A percentile compares a stretch with the other conserved stretches of the same genome.
phyloP scores from a whole-genome alignment of 2,329 filamentous ascomycete species.

The Talaromyces sp. region DNA sequence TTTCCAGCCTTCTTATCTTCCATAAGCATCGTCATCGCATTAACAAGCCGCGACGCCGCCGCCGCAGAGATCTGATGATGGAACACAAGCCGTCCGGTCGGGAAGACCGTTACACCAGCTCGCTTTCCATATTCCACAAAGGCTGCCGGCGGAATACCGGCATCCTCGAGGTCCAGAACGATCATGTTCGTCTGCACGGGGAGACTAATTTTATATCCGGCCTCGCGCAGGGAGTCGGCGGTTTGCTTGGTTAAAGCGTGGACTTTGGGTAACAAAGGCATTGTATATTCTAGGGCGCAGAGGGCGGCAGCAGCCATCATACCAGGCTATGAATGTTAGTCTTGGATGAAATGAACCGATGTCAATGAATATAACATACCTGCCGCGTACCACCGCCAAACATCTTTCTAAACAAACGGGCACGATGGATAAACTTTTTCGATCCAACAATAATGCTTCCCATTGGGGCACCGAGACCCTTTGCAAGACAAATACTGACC shows the following conservation, averaged over 20 bases:
- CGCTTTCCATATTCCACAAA: slow-evolving; percentile 24
- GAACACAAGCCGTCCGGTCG: slow-evolving; percentile 25
- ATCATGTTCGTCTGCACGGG: slow-evolving; percentile 31
- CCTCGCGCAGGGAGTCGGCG: slow-evolving; percentile 20
- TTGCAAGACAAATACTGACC: slow-evolving; percentile 33
- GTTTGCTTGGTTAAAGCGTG: slow-evolving; percentile 23
- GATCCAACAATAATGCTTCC: slow-evolving; percentile 31
- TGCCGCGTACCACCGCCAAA: slow-evolving; percentile 33
- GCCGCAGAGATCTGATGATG: slow-evolving; percentile 27
- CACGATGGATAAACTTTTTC: slow-evolving; percentile 27
- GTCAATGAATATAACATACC: slow-evolving; percentile 11
- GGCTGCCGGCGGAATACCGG: slow-evolving; percentile 21
- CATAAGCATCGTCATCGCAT: slow-evolving; percentile 23
- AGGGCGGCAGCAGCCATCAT: slow-evolving; percentile 30
- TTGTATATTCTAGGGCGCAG: slow-evolving; percentile 23
- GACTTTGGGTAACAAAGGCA: slow-evolving; percentile 24
- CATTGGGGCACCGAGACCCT: slow-evolving; percentile 33
- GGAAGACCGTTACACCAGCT: slow-evolving; percentile 23
- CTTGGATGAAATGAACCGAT: not conserved
- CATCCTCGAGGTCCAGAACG: slow-evolving; percentile 24
- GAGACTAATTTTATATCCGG: slow-evolving; percentile 24
- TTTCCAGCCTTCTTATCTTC: slow-evolving; percentile 22
- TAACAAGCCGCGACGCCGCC: slow-evolving; percentile 22
- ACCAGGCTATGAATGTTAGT: slow-evolving; percentile 21
- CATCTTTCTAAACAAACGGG: slow-evolving; percentile 31